Evolutionary conservation across 768 basidiomycete genomes (phyloP), one percentile per base, ranked within the genome.

Genomic region (Suillus subaureus): DNA sequence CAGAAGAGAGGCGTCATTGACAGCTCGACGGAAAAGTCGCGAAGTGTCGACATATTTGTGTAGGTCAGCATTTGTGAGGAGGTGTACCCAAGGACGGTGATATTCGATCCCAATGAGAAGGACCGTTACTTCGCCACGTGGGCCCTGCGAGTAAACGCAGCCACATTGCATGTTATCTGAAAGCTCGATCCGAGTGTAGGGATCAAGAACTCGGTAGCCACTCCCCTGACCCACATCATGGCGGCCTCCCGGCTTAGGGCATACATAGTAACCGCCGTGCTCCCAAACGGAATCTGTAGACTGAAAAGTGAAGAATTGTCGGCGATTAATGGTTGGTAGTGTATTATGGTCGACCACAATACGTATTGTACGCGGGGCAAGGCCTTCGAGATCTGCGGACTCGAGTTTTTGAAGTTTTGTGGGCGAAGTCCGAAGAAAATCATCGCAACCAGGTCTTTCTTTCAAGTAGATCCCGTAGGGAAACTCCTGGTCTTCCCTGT

Each of bases 71-170:
- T 60, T 0, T 28, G 58, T 28, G 11, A 42, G 18, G 40, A 60
- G 58, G 18, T 60, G 58, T 21, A 60, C 2, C 58, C 58, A 60
- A 60, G 58, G 58, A 28, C 40, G 58, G 28, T 21, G 18, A 7
- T 60, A 11, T 42, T 60, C 18, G 26, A 60, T 21, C 8, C 58
- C 40, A 40, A 60, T 31, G 40, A 60, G 58, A 60, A 58, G 37
- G 15, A 60, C 26, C 11, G 40, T 28, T 11, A 60, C 39, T 31
- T 60, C 6, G 26, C 18, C 40, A 60, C 0, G 0, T 12, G 3
- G 58, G 26, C n/a, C 26, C 28, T 21, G 23, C 11, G 26, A 60
- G 40, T 31, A 60, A 31, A 60, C 8, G 40, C 58, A 60, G 58
- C 26, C 8, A 28, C 58, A 60, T 26, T 42, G 58, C 40, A 23